A percentile compares a stretch with the other conserved stretches of the same genome.
Conservation (phyloP, 1,139 yeast genomes). For the Yamadazyma blattariae region DNA sequence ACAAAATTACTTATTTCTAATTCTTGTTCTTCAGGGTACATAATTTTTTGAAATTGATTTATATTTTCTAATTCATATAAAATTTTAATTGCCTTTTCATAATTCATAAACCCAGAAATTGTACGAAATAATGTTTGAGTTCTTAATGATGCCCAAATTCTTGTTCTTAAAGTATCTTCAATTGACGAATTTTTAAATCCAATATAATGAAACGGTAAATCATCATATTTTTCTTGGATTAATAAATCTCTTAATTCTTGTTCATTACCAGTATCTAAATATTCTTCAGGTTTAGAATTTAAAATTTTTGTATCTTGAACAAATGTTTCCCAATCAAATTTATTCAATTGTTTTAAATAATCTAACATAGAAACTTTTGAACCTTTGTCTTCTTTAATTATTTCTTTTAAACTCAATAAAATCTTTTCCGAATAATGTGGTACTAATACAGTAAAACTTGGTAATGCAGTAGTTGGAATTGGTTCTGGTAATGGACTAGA, state of each 20-base stretch:
- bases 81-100: conserved; percentile 63
- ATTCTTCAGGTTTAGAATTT: conserved; percentile 12
- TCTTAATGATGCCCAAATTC: conserved; percentile 80
- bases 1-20: conserved; percentile 51
- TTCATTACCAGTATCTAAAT: not conserved
- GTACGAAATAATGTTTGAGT: conserved; percentile 79
- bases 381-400: conserved; percentile 56
- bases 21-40: conserved; percentile 30
- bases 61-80: conserved; percentile 59
- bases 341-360: conserved; percentile 66
- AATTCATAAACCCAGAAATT: conserved; percentile 72
- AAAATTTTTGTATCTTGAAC: conserved; percentile 60
- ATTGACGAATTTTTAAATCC: conserved; percentile 69
- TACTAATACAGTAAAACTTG: conserved; percentile 76
- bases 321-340: conserved; percentile 74
- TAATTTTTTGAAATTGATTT: conserved; percentile 17
- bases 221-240: conserved; percentile 33
- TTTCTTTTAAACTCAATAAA: conserved; percentile 59
- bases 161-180: conserved; percentile 60
- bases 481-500: conserved; percentile 79
- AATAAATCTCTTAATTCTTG: not conserved
- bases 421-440: conserved; percentile 86
- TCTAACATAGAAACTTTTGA: conserved; percentile 70
- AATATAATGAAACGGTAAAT: conserved; percentile 65
- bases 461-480: conserved; percentile 69